These are phyloP conservation scores for Avena atlantica DNA, from an alignment of 176 grass and related monocot species.

Conservation along the genomic window DNA sequence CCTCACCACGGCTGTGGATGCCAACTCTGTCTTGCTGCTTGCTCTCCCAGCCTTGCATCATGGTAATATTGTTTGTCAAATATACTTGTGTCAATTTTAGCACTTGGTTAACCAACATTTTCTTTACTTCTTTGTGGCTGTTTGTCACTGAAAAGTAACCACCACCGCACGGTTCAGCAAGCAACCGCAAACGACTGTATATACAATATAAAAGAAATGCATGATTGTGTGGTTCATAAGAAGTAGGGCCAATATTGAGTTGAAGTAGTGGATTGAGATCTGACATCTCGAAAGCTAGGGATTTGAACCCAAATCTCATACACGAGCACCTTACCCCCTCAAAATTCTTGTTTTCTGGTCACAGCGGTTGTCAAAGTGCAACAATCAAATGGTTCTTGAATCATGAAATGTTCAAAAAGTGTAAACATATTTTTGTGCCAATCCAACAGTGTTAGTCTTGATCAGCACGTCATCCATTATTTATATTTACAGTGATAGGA, in stretches of 20 bases:
- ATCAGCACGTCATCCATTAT: neutral
- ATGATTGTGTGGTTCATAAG: neutral
- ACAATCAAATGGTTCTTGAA: neutral
- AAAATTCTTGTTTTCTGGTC: neutral
- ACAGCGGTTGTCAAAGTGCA: neutral
- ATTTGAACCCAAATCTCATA: neutral
- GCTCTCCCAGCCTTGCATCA: neutral
- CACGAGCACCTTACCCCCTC: neutral
- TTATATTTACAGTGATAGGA: neutral
- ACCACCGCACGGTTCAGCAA: neutral
- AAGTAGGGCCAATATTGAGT: neutral
- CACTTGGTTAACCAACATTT: neutral
- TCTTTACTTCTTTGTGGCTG: neutral
- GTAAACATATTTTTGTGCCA: neutral
- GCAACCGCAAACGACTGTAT: neutral
- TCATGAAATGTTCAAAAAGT: neutral
- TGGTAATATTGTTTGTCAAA: neutral
- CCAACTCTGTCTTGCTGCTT: neutral
- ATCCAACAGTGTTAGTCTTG: neutral
- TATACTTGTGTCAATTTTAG: neutral
- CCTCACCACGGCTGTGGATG: neutral
- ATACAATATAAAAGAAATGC: neutral
- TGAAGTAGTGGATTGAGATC: neutral
- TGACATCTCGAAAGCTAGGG: neutral
- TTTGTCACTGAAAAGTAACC: neutral